phyloP scores from a whole-genome alignment of 306 rosid species.

The Glycine tomentella region DNA sequence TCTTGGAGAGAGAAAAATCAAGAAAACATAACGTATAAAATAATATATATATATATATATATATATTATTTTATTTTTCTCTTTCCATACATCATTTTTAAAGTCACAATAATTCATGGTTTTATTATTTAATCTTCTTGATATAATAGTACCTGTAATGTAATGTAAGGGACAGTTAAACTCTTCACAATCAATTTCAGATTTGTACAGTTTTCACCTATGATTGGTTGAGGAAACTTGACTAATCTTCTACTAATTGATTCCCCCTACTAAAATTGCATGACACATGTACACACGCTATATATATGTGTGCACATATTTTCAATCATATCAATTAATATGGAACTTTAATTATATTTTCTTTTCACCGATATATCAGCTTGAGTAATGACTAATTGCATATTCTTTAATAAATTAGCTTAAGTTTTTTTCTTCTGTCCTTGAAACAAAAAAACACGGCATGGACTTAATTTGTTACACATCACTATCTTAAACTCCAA shows the following conservation, averaged over 20 bases:
- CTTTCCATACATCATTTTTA: no score
- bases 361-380: conserved; percentile 6
- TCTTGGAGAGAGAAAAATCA: no score
- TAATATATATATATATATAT: background rate
- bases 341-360: background rate
- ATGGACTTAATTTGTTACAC: background rate
- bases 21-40: background rate
- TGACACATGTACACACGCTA: background rate
- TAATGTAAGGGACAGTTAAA: background rate
- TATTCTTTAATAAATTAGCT: background rate
- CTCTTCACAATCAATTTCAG: background rate
- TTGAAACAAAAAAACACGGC: background rate
- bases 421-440: background rate
- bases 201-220: background rate
- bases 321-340: background rate
- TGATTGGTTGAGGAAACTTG: conserved; percentile 12
- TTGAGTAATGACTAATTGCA: background rate
- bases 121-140: background rate
- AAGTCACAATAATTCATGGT: background rate
- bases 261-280: conserved; percentile 9
- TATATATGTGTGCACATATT: background rate
- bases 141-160: background rate
- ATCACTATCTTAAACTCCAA: background rate
- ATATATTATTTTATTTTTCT: background rate
- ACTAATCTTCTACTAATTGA: background rate